phyloP scores from a whole-genome alignment of 805 yeast genomes.

The Ogataea haglerorum region DNA sequence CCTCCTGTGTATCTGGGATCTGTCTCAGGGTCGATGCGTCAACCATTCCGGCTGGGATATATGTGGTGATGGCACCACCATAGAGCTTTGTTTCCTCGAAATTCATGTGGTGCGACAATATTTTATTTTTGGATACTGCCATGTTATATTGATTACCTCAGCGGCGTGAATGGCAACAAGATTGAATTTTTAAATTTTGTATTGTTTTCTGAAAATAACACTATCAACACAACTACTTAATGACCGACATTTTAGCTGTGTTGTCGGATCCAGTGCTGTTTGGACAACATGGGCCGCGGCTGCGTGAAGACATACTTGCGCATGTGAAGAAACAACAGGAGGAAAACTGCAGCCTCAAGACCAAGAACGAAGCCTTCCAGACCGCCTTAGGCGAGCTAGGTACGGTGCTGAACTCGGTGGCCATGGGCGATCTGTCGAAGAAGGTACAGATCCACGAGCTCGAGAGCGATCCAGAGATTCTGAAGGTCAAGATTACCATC shows the following conservation, averaged over 20 bases:
- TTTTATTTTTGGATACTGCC: background rate
- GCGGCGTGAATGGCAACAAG: background rate
- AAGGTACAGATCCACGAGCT: slow-evolving; percentile 71
- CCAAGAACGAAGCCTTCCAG: slow-evolving; percentile 67
- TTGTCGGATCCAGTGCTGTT: slow-evolving; percentile 25
- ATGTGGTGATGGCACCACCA: slow-evolving; percentile 76
- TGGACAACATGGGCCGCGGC: slow-evolving; percentile 16
- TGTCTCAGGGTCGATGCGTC: slow-evolving; percentile 81
- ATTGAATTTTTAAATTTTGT: background rate
- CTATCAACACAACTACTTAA: background rate
- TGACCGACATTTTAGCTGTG: slow-evolving; percentile 18
- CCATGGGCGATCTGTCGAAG: slow-evolving; percentile 82
- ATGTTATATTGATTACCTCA: slow-evolving; percentile 2
- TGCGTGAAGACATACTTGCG: slow-evolving; percentile 20
- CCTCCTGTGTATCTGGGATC: slow-evolving; percentile 94
- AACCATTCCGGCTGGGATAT: slow-evolving; percentile 55
- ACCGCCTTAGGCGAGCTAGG: slow-evolving; percentile 77
- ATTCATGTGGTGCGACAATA: slow-evolving; percentile 9
- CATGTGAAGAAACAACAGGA: slow-evolving; percentile 11
- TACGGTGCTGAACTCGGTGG: slow-evolving; percentile 82
- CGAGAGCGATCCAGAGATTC: slow-evolving; percentile 75
- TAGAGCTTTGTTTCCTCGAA: slow-evolving; percentile 42
- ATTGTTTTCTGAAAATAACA: background rate
- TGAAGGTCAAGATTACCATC: slow-evolving; percentile 75
- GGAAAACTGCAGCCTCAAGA: slow-evolving; percentile 19